phyloP scores from a whole-genome alignment of 1,284 basidiomycete genomes.

The Polyporus tsugae region DNA sequence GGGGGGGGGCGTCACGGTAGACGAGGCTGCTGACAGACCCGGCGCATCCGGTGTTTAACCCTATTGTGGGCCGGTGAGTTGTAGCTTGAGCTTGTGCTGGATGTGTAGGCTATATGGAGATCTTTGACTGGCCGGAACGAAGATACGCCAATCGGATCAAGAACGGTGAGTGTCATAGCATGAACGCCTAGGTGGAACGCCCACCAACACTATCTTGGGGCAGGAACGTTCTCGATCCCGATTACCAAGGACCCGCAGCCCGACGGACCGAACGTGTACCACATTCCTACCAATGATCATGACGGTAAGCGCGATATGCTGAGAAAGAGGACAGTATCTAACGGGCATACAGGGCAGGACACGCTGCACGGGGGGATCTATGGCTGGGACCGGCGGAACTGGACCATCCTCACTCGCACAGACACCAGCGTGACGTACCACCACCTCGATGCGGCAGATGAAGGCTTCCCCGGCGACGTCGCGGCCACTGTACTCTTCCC shows the following conservation, averaged over 20 bases:
- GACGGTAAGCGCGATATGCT: slow-evolving; percentile 42
- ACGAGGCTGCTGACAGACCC: slow-evolving; percentile 53
- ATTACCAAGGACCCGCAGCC: slow-evolving; percentile 57
- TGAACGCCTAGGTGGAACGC: neutral
- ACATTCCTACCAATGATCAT: slow-evolving; percentile 59
- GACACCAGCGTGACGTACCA: slow-evolving; percentile 57
- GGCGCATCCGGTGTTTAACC: slow-evolving; percentile 58
- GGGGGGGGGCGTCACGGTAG: too few relatives aligned
- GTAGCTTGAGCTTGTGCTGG: too few relatives aligned
- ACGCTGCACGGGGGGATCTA: slow-evolving; percentile 62
- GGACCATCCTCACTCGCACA: slow-evolving; percentile 54
- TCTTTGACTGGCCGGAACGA: neutral
- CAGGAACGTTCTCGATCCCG: slow-evolving; percentile 64
- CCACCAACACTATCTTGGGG: neutral
- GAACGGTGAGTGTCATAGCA: slow-evolving; percentile 46
- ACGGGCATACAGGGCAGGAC: slow-evolving; percentile 42
- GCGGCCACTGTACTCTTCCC: slow-evolving; percentile 49
- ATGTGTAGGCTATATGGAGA: neutral
- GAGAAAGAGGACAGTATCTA: slow-evolving; percentile 7
- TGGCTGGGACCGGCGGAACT: slow-evolving; percentile 65
- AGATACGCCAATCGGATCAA: slow-evolving; percentile 61
- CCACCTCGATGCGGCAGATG: slow-evolving; percentile 58
- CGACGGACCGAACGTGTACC: slow-evolving; percentile 54
- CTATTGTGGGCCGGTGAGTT: slow-evolving; percentile 55
- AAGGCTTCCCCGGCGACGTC: slow-evolving; percentile 64